Percentiles rank a stretch among this genome's conserved stretches.
phyloP scores from a whole-genome alignment of 768 basidiomycete genomes.

The Trametes cingulata region DNA sequence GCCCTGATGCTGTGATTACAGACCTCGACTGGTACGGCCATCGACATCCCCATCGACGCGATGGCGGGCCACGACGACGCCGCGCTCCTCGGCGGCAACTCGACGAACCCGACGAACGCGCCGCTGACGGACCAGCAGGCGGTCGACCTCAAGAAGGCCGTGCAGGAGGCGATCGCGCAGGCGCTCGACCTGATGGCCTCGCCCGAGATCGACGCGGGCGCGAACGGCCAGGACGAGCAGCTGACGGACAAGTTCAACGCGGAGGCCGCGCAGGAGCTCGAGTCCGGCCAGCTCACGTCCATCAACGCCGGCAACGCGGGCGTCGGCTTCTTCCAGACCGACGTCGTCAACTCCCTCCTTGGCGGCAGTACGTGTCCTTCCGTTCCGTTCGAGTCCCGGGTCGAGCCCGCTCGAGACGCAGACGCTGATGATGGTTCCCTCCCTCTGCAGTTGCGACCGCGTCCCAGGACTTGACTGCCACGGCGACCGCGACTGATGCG shows the following conservation, averaged over 20 bases:
- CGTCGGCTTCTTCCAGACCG: slow-evolving; percentile 25
- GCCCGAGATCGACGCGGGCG: slow-evolving; percentile 5
- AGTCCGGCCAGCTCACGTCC: slow-evolving; percentile 13
- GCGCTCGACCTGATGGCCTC: background rate
- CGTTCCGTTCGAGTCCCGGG: background rate
- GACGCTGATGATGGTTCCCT: background rate
- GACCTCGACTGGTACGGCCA: slow-evolving; percentile 29
- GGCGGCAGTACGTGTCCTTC: slow-evolving; percentile 23
- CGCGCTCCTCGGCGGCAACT: slow-evolving; percentile 26
- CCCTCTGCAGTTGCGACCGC: slow-evolving; percentile 1
- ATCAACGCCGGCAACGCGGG: slow-evolving; percentile 31
- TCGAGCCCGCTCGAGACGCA: background rate
- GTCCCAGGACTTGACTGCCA: background rate
- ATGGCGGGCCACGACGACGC: slow-evolving; percentile 29
- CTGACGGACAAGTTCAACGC: slow-evolving; percentile 24
- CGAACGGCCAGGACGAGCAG: slow-evolving; percentile 6
- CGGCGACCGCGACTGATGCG: background rate
- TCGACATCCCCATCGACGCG: slow-evolving; percentile 30
- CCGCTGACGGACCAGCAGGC: slow-evolving; percentile 25
- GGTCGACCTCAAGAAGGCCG: slow-evolving; percentile 29
- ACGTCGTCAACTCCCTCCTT: slow-evolving; percentile 25
- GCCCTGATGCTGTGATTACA: background rate
- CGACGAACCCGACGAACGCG: slow-evolving; percentile 20
- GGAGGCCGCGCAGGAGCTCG: slow-evolving; percentile 8
- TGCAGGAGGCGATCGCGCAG: slow-evolving; percentile 22